Base-by-base conservation (phyloP, 129 eudicot genomes). In the Flaveria sonorensis region DNA sequence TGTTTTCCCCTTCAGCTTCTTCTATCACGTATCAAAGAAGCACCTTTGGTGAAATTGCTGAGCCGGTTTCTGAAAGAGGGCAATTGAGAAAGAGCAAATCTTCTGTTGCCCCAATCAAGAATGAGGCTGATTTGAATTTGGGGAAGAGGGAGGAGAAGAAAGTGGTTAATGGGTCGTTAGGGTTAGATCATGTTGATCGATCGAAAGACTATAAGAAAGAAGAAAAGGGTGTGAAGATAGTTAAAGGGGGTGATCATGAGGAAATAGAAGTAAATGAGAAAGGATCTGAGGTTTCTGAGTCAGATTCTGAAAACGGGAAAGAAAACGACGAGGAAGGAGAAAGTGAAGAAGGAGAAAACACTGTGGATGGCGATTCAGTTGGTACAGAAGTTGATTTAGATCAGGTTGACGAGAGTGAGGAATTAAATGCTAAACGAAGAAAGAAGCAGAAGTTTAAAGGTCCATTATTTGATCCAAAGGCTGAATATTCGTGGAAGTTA, bases 31-130 rank as follows among this genome's bases (percentile, higher is more conserved):
- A 84, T 71, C 96, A 89, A 82, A 89, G 99, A 75, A 90, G 89
- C 40, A 91, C 92, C 32, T 94, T 94, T 75, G 97, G 92, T 81
- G 97, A 94, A 43, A 84, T 91, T 79, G 83, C 96, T 57, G 90
- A 81, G 46, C 92, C 97, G 4, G 60, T 85, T 15, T 83, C 89
- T 2, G 82, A 85, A 45, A 80, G 71, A 20, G 86, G 77, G 40
- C 73, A 81, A 56, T 19, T 68, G 14, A 73, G 53, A 26, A 76
- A 63, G 11, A 46, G 65, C 26, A 66, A 36, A 43, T 8, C 85
- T 83, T 62, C 73, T 20, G 42, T 80, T 56, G 80, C 28, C 70
- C 52, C 59, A 4, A 10, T 51, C 16, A 81, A 72, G 69, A 77
- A 79, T 71, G 82, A 78, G n/a, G 68, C 79, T 19, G 74, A 80